A percentile compares a stretch with the other conserved stretches of the same genome.
These are phyloP conservation scores for Linaria vulgaris DNA, from an alignment of 257 asterid genomes.

Conservation along the genomic window DNA sequence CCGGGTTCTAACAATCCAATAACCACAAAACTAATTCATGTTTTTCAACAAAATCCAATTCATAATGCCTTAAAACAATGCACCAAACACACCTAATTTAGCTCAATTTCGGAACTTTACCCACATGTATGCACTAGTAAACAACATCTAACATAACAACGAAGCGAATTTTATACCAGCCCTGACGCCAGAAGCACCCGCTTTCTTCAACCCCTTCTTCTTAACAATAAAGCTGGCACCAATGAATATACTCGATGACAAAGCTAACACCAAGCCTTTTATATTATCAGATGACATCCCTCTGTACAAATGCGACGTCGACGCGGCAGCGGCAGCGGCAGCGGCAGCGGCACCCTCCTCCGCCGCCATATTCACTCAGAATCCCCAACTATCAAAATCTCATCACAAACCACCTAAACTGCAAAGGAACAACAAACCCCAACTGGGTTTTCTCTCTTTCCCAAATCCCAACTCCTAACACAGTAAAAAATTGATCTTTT, in stretches of 20 bases:
- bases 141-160: slow-evolving; percentile 1
- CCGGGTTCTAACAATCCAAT: too few relatives aligned
- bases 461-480: background rate
- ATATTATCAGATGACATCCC: slow-evolving; percentile 83
- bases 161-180: slow-evolving; percentile 55
- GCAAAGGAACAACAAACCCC: background rate
- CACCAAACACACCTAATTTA: background rate
- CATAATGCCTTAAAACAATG: slow-evolving; percentile 7
- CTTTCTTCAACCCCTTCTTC: slow-evolving; percentile 86
- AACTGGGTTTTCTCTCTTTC: slow-evolving; percentile 12
- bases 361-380: slow-evolving; percentile 33
- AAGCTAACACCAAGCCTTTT: slow-evolving; percentile 72
- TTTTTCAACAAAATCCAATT: background rate
- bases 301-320: slow-evolving; percentile 49
- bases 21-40: slow-evolving; percentile 12
- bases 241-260: slow-evolving; percentile 79
- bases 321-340: slow-evolving; percentile 32
- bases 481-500: too few relatives aligned
- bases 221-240: slow-evolving; percentile 93
- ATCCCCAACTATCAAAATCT: slow-evolving; percentile 23
- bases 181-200: slow-evolving; percentile 80
- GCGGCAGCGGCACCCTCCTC: slow-evolving; percentile 41
- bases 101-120: background rate
- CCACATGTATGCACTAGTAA: background rate
- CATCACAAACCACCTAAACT: slow-evolving; percentile 15